phyloP scores from a whole-genome alignment of 2,329 filamentous ascomycete genomes.

The Xylaria arbuscula region DNA sequence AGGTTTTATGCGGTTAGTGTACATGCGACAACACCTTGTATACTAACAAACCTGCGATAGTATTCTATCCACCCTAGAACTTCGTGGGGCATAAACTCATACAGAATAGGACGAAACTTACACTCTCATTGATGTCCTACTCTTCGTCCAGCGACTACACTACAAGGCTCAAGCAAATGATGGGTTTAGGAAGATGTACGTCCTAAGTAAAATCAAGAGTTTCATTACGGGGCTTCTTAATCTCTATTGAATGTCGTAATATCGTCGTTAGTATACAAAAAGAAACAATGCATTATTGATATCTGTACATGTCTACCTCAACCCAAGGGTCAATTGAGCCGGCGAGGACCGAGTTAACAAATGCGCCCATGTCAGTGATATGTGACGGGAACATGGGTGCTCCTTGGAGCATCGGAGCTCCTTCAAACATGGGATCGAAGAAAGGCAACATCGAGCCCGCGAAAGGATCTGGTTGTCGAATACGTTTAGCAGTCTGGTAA shows the following conservation, averaged over 20 bases:
- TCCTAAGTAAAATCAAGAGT: too few relatives aligned
- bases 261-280: background rate
- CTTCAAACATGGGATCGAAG: conserved; percentile 37
- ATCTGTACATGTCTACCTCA: conserved; percentile 21
- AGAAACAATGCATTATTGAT: background rate
- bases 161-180: too few relatives aligned
- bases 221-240: too few relatives aligned
- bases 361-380: conserved; percentile 33
- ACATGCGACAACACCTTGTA: too few relatives aligned
- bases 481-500: conserved; percentile 13
- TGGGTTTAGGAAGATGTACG: too few relatives aligned
- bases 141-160: too few relatives aligned
- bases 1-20: too few relatives aligned
- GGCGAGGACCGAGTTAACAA: conserved; percentile 34
- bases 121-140: too few relatives aligned
- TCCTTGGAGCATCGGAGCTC: conserved; percentile 23
- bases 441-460: conserved; percentile 32
- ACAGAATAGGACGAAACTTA: too few relatives aligned
- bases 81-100: too few relatives aligned
- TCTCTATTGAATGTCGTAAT: background rate
- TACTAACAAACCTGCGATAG: too few relatives aligned
- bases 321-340: conserved; percentile 33
- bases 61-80: too few relatives aligned
- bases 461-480: conserved; percentile 27
- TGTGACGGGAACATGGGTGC: conserved; percentile 34